Conservation (phyloP, 306 rosid genomes). For the Elaeagnus macrophylla region DNA sequence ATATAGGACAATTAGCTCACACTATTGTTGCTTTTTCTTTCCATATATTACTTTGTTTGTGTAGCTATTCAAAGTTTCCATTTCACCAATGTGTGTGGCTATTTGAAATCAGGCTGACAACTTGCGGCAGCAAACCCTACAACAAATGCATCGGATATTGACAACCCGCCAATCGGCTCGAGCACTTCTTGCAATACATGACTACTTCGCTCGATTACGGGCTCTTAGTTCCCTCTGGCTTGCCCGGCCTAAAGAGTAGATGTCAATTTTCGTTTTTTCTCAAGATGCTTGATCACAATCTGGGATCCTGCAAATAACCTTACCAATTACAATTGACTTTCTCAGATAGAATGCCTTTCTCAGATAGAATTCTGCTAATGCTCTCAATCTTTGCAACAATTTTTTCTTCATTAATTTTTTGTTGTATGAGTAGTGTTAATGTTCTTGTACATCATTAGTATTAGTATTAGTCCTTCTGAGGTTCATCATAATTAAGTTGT, state of each 20-base stretch:
- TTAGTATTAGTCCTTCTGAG: slow-evolving; percentile 6
- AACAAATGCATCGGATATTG: slow-evolving; percentile 92
- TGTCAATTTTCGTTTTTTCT: background rate
- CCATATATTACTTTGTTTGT: slow-evolving; percentile 4
- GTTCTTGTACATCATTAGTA: background rate
- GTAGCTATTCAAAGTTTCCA: background rate
- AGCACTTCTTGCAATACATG: slow-evolving; percentile 82
- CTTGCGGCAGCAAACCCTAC: slow-evolving; percentile 89
- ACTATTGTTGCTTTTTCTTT: too few species aligned
- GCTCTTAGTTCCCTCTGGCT: slow-evolving; percentile 98
- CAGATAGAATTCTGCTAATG: slow-evolving; percentile 2
- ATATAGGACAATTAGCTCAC: too few species aligned
- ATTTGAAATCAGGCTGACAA: slow-evolving; percentile 67
- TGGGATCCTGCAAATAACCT: slow-evolving; percentile 13
- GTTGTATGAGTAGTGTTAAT: background rate
- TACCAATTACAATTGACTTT: slow-evolving; percentile 9
- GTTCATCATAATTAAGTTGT: too few species aligned
- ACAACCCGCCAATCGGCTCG: slow-evolving; percentile 97
- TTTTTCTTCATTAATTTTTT: background rate
- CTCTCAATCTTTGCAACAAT: slow-evolving; percentile 8
- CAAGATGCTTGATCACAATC: slow-evolving; percentile 8
- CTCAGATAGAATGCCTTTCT: slow-evolving; percentile 9
- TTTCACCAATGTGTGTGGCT: slow-evolving; percentile 5
- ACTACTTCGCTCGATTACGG: slow-evolving; percentile 75
- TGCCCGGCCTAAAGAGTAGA: slow-evolving; percentile 83